Evolutionary conservation across 2,329 filamentous ascomycete genomes (phyloP).

Genomic region (Colletotrichum cereale): DNA sequence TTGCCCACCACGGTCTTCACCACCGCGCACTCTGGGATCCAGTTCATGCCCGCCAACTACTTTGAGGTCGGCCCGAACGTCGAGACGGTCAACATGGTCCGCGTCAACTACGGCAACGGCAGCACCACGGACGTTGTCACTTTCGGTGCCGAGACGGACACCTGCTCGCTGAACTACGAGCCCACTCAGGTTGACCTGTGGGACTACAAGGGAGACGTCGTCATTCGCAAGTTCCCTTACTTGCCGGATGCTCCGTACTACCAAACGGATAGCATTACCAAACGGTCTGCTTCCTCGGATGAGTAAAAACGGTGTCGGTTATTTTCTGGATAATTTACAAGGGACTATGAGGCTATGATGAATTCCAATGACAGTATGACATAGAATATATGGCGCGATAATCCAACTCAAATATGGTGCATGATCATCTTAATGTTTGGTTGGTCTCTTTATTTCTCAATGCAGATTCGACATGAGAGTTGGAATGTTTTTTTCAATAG

Average conservation of each 20-base stretch:
- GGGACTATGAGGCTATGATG: not conserved
- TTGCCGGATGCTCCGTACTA: constrained; percentile 24
- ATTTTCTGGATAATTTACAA: not conserved
- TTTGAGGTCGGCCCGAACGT: constrained; percentile 47
- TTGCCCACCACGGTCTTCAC: constrained; percentile 64
- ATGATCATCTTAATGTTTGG: too few relatives aligned
- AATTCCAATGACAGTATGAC: not conserved
- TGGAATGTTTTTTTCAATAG: too few relatives aligned
- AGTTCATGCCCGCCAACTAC: constrained; percentile 57
- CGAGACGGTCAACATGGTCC: constrained; percentile 49
- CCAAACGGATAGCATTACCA: constrained; percentile 30
- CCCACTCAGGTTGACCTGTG: constrained; percentile 47
- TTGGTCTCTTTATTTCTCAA: not conserved
- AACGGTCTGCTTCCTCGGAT: not conserved
- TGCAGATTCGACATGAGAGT: too few relatives aligned
- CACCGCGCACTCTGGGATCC: constrained; percentile 55
- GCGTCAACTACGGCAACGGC: constrained; percentile 53
- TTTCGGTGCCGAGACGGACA: constrained; percentile 50
- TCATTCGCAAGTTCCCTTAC: constrained; percentile 37
- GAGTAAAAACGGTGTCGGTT: too few relatives aligned
- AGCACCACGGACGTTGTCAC: constrained; percentile 47
- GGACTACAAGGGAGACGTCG: constrained; percentile 43
- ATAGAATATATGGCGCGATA: too few relatives aligned
- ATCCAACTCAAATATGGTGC: not conserved
- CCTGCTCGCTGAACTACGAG: constrained; percentile 48